A percentile compares a stretch with the other conserved stretches of the same genome.
Evolutionary conservation across 2,329 filamentous ascomycete species (phyloP).

Genomic region (Tricladium varicosporioides): DNA sequence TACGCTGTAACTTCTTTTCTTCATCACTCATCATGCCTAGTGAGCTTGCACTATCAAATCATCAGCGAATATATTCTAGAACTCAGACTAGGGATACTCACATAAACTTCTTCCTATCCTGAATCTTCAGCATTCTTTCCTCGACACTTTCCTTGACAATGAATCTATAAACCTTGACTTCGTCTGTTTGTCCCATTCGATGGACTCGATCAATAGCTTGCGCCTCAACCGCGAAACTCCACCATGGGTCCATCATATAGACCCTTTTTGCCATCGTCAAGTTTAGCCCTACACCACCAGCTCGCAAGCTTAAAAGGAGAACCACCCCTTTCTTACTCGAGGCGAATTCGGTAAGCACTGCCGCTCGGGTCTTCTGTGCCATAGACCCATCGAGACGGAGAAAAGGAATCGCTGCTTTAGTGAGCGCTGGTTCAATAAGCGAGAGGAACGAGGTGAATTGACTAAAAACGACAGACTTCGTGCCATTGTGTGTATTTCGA

Average conservation of each 20-base stretch:
- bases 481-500: slow-evolving; percentile 61
- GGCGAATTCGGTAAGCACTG: slow-evolving; percentile 73
- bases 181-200: slow-evolving; percentile 87
- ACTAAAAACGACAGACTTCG: slow-evolving; percentile 91
- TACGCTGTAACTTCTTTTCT: slow-evolving; percentile 83
- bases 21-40: slow-evolving; percentile 94
- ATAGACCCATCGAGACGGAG: slow-evolving; percentile 92
- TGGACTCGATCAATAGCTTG: slow-evolving; percentile 98
- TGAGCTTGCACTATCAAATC: slow-evolving; percentile 71
- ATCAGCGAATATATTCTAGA: slow-evolving; percentile 9
- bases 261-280: slow-evolving; percentile 85
- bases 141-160: slow-evolving; percentile 90
- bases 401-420: slow-evolving; percentile 68
- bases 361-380: slow-evolving; percentile 78
- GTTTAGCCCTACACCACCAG: slow-evolving; percentile 92
- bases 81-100: slow-evolving; percentile 48
- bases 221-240: slow-evolving; percentile 94
- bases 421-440: slow-evolving; percentile 80
- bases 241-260: slow-evolving; percentile 99
- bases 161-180: slow-evolving; percentile 84
- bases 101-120: slow-evolving; percentile 96
- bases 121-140: slow-evolving; percentile 88
- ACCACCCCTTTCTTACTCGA: slow-evolving; percentile 63
- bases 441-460: slow-evolving; percentile 97
- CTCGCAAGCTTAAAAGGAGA: slow-evolving; percentile 78